Conservation (phyloP, 176 grass and related monocot species). For the Aegilops sharonensis region DNA sequence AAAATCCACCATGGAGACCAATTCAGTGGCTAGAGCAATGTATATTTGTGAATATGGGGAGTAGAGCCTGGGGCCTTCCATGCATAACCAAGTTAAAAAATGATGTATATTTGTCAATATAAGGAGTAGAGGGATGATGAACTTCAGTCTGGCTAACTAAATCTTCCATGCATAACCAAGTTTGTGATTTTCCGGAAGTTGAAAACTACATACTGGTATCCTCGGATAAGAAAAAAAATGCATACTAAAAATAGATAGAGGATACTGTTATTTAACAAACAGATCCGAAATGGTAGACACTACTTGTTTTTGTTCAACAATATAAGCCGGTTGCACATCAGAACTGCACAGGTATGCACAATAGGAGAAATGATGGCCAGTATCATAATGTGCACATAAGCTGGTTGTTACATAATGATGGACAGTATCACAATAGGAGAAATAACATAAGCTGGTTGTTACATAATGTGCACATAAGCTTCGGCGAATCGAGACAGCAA, state of each 20-base stretch:
- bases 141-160: background rate
- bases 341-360: background rate
- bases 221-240: background rate
- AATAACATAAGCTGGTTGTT: background rate
- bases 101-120: background rate
- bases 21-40: background rate
- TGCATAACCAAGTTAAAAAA: background rate
- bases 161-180: background rate
- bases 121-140: background rate
- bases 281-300: background rate
- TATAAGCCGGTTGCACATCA: background rate
- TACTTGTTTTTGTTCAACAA: background rate
- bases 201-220: background rate
- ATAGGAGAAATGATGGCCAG: background rate
- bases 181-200: background rate
- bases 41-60: background rate
- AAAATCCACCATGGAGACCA: background rate
- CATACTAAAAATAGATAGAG: background rate
- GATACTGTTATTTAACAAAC: background rate
- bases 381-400: background rate
- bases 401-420: background rate
- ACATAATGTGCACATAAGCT: background rate
- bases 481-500: background rate
- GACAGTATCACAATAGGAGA: background rate
- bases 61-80: background rate